Evolutionary conservation across 2,329 filamentous ascomycete species (phyloP).

Genomic region (Aureobasidium musti): DNA sequence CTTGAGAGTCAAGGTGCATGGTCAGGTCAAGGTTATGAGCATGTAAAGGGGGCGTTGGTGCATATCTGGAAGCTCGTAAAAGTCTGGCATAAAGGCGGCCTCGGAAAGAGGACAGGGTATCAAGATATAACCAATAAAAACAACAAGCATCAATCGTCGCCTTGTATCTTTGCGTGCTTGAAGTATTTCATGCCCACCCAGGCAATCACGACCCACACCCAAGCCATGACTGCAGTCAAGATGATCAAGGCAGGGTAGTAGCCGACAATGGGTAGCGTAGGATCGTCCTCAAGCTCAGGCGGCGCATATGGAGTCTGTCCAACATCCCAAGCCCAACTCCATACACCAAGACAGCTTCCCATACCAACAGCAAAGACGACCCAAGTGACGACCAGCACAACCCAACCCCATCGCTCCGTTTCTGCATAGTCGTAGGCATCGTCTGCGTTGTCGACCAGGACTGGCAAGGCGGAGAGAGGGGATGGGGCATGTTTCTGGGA

Average conservation of each 20-base stretch:
- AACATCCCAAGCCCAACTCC: slow-evolving; percentile 99
- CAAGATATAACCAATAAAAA: too few relatives aligned
- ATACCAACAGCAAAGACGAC: slow-evolving; percentile 94
- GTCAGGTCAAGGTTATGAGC: not conserved
- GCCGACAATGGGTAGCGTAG: slow-evolving; percentile 89
- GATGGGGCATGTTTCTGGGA: slow-evolving; percentile 31
- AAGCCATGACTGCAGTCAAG: slow-evolving; percentile 91
- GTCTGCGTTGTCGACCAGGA: slow-evolving; percentile 29
- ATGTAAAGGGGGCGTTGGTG: not conserved
- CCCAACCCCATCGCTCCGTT: slow-evolving; percentile 98
- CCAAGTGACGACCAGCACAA: slow-evolving; percentile 89
- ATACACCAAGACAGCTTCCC: slow-evolving; percentile 91
- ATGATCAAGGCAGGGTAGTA: slow-evolving; percentile 97
- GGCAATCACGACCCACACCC: slow-evolving; percentile 96
- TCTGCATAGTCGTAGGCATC: slow-evolving; percentile 87
- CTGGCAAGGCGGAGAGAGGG: slow-evolving; percentile 35
- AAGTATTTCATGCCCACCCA: slow-evolving; percentile 99
- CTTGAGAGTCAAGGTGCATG: too few relatives aligned
- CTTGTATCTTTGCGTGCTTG: slow-evolving; percentile 88
- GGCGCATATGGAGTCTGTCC: slow-evolving; percentile 94
- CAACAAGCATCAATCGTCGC: slow-evolving; percentile 44
- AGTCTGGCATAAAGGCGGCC: not conserved
- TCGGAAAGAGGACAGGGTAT: not conserved
- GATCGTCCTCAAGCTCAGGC: slow-evolving; percentile 91
- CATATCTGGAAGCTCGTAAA: too few relatives aligned